phyloP scores from a whole-genome alignment of 1,284 basidiomycete species.

The Malassezia furfur region DNA sequence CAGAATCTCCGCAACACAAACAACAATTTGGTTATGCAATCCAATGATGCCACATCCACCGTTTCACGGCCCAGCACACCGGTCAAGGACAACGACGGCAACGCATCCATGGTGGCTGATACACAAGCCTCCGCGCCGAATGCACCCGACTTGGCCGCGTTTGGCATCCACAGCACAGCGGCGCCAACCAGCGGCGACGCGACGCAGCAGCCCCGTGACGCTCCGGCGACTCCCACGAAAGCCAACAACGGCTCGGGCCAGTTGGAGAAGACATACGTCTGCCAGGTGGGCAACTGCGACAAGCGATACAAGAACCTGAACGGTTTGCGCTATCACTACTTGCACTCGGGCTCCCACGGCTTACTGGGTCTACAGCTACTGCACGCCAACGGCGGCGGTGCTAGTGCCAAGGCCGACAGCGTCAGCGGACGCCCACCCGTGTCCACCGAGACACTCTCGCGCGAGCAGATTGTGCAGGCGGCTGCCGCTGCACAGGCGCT shows the following conservation, averaged over 20 bases:
- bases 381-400: constrained; percentile 40
- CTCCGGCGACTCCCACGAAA: constrained; percentile 1
- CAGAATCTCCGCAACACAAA: constrained; percentile 29
- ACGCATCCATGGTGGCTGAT: background rate
- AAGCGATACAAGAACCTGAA: constrained; percentile 79
- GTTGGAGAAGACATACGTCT: constrained; percentile 32
- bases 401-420: constrained; percentile 40
- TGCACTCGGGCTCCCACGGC: constrained; percentile 83
- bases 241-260: background rate
- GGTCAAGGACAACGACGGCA: background rate
- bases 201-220: background rate
- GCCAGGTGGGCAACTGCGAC: constrained; percentile 57
- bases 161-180: constrained; percentile 1
- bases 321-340: constrained; percentile 72
- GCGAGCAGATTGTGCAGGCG: constrained; percentile 41
- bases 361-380: constrained; percentile 45
- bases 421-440: constrained; percentile 39
- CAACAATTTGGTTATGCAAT: constrained; percentile 12
- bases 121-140: background rate
- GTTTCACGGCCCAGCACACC: background rate
- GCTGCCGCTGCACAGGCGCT: constrained; percentile 39
- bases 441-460: constrained; percentile 38
- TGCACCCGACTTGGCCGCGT: background rate
- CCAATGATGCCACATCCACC: background rate
- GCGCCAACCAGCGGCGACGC: background rate